Evolutionary conservation across 768 basidiomycete species (phyloP), one percentile per base, ranked within the genome.

Genomic region (Leucosporidium creatinivorum): DNA sequence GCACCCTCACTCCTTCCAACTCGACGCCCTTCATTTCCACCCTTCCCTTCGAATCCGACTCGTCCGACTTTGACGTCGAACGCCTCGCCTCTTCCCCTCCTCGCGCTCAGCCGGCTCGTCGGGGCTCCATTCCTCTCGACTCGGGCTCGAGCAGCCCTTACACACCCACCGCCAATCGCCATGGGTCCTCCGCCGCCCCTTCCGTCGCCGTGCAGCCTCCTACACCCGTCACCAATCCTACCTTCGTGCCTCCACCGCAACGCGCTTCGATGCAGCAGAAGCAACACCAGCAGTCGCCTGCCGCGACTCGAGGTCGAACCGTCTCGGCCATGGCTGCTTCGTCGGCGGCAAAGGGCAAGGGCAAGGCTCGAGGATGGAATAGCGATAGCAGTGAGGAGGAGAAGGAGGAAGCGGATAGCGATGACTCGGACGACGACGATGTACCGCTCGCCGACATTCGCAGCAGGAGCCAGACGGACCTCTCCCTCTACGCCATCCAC

Each of bases 321-420:
- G 25, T 54, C n/a, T 36, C 36, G 3, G 9, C 21, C 36, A 23
- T n/a, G 9, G 33, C 57, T 0, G 23, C 23, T 9, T n/a, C 33
- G 33, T 23, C 57, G 31, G 23, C 36, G 12, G 23, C 36, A 23
- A 58, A 31, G 36, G 21, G 21, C 15, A 54, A 64, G 30, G 25
- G n/a, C 13, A 44, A 55, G 39, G 55, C 54, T 30, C 64, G 50
- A 9, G 58, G 49, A 25, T 48, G 59, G 60, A 19, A 59, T 61
- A 67, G 60, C 25, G 70, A 65, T 36, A 62, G 63, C 52, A 71
- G 70, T 50, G 66, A 65, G 50, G 69, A 70, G 21, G 61, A 66
- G 31, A 48, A 26, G 13, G 28, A 5, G n/a, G 58, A 54, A 5
- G 28, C 0, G n/a, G 51, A 54, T 17, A 39, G 30, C n/a, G 52